Percentiles rank a stretch among this genome's conserved stretches.
Conservation (phyloP, 139 green algal genomes). For the Chlorella sp. region DNA sequence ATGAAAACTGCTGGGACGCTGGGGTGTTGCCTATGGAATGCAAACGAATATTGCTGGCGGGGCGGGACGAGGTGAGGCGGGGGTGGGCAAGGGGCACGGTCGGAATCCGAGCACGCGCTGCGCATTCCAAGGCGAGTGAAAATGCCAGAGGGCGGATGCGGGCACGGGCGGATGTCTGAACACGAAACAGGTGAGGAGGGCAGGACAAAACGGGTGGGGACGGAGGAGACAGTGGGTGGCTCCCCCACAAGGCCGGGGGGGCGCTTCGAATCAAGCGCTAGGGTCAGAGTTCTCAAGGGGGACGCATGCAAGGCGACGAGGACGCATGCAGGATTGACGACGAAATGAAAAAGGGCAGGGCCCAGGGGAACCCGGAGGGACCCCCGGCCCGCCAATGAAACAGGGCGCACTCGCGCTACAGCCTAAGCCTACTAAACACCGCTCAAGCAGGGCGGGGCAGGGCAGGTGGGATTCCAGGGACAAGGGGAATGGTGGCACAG, state of each 20-base stretch:
- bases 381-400: no score
- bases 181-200: background rate
- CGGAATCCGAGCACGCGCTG: no score
- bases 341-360: background rate
- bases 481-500: background rate
- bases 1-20: no score
- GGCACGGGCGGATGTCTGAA: background rate
- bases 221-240: background rate
- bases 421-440: background rate
- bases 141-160: background rate
- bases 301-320: background rate
- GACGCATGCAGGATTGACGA: background rate
- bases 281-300: background rate
- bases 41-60: no score
- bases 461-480: background rate
- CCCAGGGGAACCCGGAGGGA: background rate
- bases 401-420: no score
- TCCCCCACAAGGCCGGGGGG: background rate
- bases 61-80: no score
- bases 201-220: background rate
- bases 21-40: no score
- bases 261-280: background rate
- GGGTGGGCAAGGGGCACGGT: no score
- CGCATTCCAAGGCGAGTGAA: background rate
- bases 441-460: background rate